These are phyloP conservation scores for Sarocladiaceae sp. DNA, from an alignment of 2,329 filamentous ascomycete genomes.

Conservation along the genomic window DNA sequence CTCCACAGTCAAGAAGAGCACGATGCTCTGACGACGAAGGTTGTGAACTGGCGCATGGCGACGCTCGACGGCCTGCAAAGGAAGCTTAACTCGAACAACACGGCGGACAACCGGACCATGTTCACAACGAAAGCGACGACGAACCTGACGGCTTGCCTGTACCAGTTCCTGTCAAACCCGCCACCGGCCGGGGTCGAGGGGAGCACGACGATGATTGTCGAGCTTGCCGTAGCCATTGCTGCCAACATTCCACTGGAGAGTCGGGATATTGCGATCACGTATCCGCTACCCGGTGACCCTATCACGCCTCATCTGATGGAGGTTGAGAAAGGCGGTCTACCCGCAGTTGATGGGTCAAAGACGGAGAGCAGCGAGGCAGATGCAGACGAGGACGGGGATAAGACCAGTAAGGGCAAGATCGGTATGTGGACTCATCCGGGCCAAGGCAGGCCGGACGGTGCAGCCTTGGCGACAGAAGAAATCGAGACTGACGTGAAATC, in stretches of 20 bases:
- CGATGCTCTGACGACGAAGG: slow-evolving; percentile 78
- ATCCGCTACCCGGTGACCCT: slow-evolving; percentile 69
- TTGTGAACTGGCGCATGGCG: slow-evolving; percentile 88
- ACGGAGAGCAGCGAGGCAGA: slow-evolving; percentile 25
- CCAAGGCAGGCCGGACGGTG: slow-evolving; percentile 15
- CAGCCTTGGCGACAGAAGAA: slow-evolving; percentile 21
- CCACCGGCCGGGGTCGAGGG: slow-evolving; percentile 77
- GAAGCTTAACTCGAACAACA: slow-evolving; percentile 58
- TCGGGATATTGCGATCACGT: slow-evolving; percentile 81
- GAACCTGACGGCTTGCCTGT: slow-evolving; percentile 62
- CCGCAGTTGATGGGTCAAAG: slow-evolving; percentile 47
- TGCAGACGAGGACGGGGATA: slow-evolving; percentile 32
- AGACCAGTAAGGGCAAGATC: slow-evolving; percentile 36
- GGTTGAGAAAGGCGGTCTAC: slow-evolving; percentile 65
- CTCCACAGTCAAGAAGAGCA: slow-evolving; percentile 78
- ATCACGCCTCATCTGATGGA: slow-evolving; percentile 77
- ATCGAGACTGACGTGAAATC: slow-evolving; percentile 34
- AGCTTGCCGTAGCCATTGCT: slow-evolving; percentile 79
- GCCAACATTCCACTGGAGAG: slow-evolving; percentile 85
- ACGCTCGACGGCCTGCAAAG: slow-evolving; percentile 86
- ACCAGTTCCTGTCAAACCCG: slow-evolving; percentile 68
- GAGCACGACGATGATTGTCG: slow-evolving; percentile 85
- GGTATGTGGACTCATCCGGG: not conserved
- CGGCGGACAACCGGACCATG: slow-evolving; percentile 57
- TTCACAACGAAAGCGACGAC: slow-evolving; percentile 66